Conservation (phyloP, 2,329 filamentous ascomycete species). For the Fusarium clavum region DNA sequence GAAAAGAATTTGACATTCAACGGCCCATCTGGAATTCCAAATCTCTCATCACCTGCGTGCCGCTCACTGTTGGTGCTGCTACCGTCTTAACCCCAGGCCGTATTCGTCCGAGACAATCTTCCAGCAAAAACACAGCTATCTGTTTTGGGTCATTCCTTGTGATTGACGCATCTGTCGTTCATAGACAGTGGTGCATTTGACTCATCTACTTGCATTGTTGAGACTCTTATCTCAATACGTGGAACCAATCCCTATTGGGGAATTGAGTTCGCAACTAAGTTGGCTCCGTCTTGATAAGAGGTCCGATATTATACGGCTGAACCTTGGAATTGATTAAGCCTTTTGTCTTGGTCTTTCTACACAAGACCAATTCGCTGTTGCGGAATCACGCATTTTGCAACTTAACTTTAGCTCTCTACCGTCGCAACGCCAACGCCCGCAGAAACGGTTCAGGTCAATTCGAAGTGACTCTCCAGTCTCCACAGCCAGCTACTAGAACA, state of each 20-base stretch:
- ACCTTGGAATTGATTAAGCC: background rate
- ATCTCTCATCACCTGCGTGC: background rate
- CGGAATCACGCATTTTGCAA: slow-evolving; percentile 2
- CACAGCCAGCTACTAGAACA: slow-evolving; percentile 22
- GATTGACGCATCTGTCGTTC: slow-evolving; percentile 1
- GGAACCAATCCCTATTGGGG: slow-evolving; percentile 4
- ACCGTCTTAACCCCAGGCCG: slow-evolving; percentile 17
- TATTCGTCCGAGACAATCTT: slow-evolving; percentile 3
- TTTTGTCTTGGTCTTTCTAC: background rate
- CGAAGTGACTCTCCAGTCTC: slow-evolving; percentile 11
- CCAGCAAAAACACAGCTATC: slow-evolving; percentile 1
- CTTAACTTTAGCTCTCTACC: slow-evolving; percentile 1
- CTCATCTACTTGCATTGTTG: background rate
- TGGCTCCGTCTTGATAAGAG: background rate
- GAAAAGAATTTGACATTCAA: background rate
- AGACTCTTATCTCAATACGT: slow-evolving; percentile 30
- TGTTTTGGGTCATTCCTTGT: background rate
- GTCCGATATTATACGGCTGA: background rate
- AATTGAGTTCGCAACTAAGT: slow-evolving; percentile 18
- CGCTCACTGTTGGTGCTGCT: slow-evolving; percentile 9
- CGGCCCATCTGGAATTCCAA: slow-evolving; percentile 13
- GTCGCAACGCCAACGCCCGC: slow-evolving; percentile 23
- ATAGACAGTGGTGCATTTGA: slow-evolving; percentile 26
- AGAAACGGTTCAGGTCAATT: slow-evolving; percentile 13
- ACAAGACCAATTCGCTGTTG: background rate